Evolutionary conservation across 2,329 filamentous ascomycete species (phyloP).

Genomic region (Chaetomiaceae sp.): DNA sequence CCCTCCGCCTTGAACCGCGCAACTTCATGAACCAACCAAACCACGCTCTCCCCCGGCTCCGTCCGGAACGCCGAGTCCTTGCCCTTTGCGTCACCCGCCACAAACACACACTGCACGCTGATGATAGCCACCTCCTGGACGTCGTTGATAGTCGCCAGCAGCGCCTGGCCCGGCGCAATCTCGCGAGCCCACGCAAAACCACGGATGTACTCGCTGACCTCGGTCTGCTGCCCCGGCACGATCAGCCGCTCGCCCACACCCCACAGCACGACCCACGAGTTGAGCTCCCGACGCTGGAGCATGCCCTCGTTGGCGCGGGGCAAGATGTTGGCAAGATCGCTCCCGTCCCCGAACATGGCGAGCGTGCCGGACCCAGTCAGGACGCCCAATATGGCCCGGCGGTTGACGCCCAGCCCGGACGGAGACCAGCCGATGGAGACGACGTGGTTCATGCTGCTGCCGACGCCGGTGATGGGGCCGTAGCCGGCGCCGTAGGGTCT

Average conservation of each 20-base stretch:
- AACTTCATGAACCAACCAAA: constrained; percentile 50
- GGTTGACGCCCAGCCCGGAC: constrained; percentile 50
- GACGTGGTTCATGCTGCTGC: constrained; percentile 51
- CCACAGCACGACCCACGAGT: constrained; percentile 52
- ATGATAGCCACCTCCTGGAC: constrained; percentile 47
- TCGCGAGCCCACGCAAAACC: constrained; percentile 52
- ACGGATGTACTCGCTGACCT: constrained; percentile 43
- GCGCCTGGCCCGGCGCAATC: constrained; percentile 37
- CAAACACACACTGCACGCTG: constrained; percentile 39
- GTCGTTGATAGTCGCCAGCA: constrained; percentile 52
- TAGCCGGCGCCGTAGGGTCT: constrained; percentile 42
- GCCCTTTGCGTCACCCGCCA: constrained; percentile 28
- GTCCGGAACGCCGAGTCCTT: constrained; percentile 15
- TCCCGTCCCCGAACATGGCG: constrained; percentile 48
- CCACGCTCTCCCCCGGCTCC: constrained; percentile 20
- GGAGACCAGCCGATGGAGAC: constrained; percentile 56
- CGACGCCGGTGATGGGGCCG: constrained; percentile 44
- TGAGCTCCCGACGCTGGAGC: constrained; percentile 31
- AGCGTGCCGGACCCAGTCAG: constrained; percentile 49
- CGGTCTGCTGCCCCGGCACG: constrained; percentile 40
- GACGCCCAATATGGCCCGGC: constrained; percentile 48
- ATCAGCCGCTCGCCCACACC: constrained; percentile 50
- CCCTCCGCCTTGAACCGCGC: constrained; percentile 45
- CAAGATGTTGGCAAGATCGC: constrained; percentile 23
- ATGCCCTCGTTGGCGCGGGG: constrained; percentile 25